These are phyloP conservation scores for Mastigamoeba balamuthi DNA, from an alignment of 78 protist genomes.

Conservation along the genomic window DNA sequence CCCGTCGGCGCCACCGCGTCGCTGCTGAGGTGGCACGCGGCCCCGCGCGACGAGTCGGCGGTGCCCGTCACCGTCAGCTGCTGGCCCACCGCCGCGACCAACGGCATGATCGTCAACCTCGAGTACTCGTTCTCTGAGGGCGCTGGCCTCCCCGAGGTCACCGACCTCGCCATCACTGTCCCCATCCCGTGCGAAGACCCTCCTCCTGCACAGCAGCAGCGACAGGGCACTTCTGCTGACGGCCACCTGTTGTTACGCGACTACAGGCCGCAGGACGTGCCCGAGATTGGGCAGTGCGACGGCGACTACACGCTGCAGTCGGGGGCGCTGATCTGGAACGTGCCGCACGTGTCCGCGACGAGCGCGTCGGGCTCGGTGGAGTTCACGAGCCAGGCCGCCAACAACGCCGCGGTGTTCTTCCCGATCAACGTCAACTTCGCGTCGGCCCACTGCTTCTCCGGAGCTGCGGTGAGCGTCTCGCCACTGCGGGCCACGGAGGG, in stretches of 20 bases:
- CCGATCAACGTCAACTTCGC: conserved; percentile 20
- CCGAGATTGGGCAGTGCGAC: conserved; percentile 14
- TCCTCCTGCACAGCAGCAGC: neutral
- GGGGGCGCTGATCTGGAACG: conserved; percentile 31
- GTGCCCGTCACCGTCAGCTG: neutral
- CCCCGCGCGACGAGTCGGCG: neutral
- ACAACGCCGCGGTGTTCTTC: conserved; percentile 8
- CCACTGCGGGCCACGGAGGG: too few species aligned
- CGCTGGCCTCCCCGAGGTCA: conserved; percentile 4
- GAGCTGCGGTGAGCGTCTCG: too few species aligned
- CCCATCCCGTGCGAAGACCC: conserved; percentile 22
- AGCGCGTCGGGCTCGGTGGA: conserved; percentile 31
- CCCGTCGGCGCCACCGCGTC: neutral
- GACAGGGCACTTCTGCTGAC: too few species aligned
- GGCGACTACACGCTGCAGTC: conserved; percentile 21
- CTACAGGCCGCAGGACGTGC: neutral
- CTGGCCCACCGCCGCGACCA: neutral
- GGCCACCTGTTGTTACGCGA: neutral
- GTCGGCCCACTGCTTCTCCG: too few species aligned
- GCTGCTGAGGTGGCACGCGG: neutral
- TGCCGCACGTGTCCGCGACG: conserved; percentile 24
- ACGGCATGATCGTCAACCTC: neutral
- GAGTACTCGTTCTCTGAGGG: neutral
- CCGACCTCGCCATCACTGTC: conserved; percentile 17
- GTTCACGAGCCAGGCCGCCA: conserved; percentile 22